These are phyloP conservation scores for Kluyveromyces siamensis DNA, from an alignment of 805 yeast genomes.

Conservation along the genomic window DNA sequence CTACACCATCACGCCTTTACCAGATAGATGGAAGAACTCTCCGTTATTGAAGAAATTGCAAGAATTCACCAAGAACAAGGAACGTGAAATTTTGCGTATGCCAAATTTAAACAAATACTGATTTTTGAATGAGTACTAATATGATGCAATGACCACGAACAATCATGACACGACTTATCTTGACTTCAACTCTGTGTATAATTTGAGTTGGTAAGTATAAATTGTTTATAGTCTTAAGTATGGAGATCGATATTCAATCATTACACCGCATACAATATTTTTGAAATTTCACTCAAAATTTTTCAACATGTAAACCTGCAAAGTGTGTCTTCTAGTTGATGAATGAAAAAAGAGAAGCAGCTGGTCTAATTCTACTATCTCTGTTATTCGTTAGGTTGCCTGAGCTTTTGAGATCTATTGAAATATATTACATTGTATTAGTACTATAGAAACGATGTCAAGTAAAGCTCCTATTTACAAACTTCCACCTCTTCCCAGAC, in stretches of 20 bases:
- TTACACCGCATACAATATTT: neutral
- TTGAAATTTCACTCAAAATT: neutral
- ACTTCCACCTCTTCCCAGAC: slow-evolving; percentile 66
- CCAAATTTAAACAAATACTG: slow-evolving; percentile 45
- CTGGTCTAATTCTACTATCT: neutral
- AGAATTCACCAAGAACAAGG: slow-evolving; percentile 63
- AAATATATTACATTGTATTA: no score
- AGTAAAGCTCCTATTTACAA: slow-evolving; percentile 33
- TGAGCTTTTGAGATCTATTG: no score
- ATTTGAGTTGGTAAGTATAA: neutral
- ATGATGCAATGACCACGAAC: no score
- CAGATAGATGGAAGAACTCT: slow-evolving; percentile 74
- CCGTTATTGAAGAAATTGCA: slow-evolving; percentile 57
- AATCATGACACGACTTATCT: no score
- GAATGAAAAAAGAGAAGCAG: neutral
- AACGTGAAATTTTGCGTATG: slow-evolving; percentile 74
- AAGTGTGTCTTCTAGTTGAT: no score
- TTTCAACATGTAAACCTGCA: neutral
- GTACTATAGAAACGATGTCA: slow-evolving; percentile 16
- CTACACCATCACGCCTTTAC: slow-evolving; percentile 72
- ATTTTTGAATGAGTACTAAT: neutral
- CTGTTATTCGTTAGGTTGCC: neutral
- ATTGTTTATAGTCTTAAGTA: neutral
- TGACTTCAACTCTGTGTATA: no score
- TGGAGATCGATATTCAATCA: neutral